Base-by-base conservation (phyloP, 495 filamentous ascomycete genomes). In the Aspergillus affinis region DNA sequence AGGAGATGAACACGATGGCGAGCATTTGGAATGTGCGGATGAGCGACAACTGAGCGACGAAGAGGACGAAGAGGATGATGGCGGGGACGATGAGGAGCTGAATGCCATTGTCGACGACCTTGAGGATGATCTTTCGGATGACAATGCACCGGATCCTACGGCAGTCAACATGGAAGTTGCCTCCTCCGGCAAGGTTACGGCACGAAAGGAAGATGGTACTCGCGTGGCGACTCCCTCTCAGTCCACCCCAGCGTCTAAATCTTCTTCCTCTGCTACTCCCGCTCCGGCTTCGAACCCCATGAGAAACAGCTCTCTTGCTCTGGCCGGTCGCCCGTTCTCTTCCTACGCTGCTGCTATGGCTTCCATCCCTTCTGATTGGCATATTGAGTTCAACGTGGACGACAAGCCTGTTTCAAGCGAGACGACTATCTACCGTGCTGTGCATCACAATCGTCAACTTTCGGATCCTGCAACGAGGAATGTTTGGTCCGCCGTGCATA, bases 151-250 rank as follows among this genome's bases (percentile, higher is more conserved):
- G 17, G 94, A 98, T 63, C 90, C 92, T 0, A 87, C 88, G 1
- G 92, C 94, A 5, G 91, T 98, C 19, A 97, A 92, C 67, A 84
- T 99, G 71, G 93, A 98, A 71, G 87, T 97, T 50, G 93, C 87
- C 29, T 87, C 90, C 21, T 90, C 88, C 2, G 94, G 93, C 29
- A 97, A 92, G 69, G 90, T 98, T 13, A 97, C 92, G 2, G 94
- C 94, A n/a, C 88, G 91, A 29, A 96, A 95, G 70, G 94, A 98
- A 69, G 94, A 98, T 70, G 95, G 94, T 2, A 96, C 91, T 15
- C 76, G 90, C 54, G 88, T 98, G 36, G 86, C 91, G 4, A 98
- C 95, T 0, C 95, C 95, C 13, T 89, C 88, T 15, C 87, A 90
- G 61, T 78, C 78, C 4, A 81, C 85, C 1, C 70, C 75, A 48